Conservation (phyloP, 2,329 filamentous ascomycete genomes). For the Achaetomium macrosporum region DNA sequence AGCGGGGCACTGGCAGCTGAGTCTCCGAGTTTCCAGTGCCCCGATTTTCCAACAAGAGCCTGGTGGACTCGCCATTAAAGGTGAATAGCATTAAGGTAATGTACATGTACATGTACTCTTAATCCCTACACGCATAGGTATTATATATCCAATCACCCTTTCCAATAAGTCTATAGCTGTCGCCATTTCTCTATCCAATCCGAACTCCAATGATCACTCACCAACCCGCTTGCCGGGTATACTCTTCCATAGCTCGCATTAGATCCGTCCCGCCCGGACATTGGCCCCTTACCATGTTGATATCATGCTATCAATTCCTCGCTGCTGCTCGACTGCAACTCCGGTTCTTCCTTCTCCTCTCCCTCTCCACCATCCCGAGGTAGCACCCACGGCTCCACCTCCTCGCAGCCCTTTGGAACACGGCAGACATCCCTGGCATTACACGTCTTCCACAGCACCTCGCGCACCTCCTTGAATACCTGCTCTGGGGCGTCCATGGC, state of each 20-base stretch:
- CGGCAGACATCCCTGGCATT: conserved; percentile 50
- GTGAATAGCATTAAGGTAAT: too few species aligned
- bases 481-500: conserved; percentile 81
- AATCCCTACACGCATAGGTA: too few species aligned
- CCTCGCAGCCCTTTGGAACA: conserved; percentile 58
- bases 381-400: conserved; percentile 37
- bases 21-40: too few species aligned
- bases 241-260: background rate
- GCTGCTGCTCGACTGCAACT: conserved; percentile 28
- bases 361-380: conserved; percentile 14
- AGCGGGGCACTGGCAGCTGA: too few species aligned
- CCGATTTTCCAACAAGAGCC: too few species aligned
- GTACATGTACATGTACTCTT: too few species aligned
- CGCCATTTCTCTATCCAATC: background rate
- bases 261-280: too few species aligned
- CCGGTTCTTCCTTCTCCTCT: conserved; percentile 14
- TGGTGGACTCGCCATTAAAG: too few species aligned
- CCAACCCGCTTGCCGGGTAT: background rate
- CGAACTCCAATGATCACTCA: background rate
- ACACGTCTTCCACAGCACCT: conserved; percentile 79
- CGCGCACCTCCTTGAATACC: conserved; percentile 72
- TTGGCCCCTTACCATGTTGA: background rate
- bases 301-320: conserved; percentile 18
- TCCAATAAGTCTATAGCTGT: background rate
- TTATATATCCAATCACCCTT: too few species aligned